These are phyloP conservation scores for Oenanthe sinensis DNA, from an alignment of 129 eudicot species.

Conservation along the genomic window DNA sequence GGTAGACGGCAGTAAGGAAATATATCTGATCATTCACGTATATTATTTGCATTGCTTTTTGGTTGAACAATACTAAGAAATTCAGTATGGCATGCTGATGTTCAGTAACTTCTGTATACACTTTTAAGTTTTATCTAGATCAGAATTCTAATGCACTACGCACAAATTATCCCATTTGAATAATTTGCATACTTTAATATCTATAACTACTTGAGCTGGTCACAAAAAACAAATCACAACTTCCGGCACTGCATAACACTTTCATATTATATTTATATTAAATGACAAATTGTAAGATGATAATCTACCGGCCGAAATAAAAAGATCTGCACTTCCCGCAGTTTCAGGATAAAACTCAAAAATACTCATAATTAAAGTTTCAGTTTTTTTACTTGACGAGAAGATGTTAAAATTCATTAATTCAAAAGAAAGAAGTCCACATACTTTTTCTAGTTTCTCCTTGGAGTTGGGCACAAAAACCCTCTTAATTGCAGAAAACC, in stretches of 20 bases:
- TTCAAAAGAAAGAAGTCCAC: background rate
- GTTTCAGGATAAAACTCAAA: background rate
- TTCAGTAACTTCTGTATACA: background rate
- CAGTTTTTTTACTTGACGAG: background rate
- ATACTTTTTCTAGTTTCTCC: constrained; percentile 38
- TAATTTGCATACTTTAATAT: background rate
- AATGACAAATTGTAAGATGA: background rate
- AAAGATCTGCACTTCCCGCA: background rate
- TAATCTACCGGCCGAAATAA: background rate
- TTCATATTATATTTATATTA: background rate
- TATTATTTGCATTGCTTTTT: background rate
- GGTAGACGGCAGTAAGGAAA: no score
- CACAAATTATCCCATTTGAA: background rate
- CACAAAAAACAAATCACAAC: background rate
- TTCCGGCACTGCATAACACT: background rate
- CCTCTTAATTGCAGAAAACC: constrained; percentile 96
- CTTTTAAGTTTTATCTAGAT: background rate
- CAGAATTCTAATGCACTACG: background rate
- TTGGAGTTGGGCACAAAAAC: constrained; percentile 69
- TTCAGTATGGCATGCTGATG: background rate
- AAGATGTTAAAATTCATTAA: background rate
- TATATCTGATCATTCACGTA: background rate
- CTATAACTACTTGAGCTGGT: background rate
- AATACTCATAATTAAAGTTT: background rate
- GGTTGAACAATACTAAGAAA: background rate